Evolutionary conservation across 2,329 filamentous ascomycete genomes (phyloP).

Genomic region (Fusarium sp.): DNA sequence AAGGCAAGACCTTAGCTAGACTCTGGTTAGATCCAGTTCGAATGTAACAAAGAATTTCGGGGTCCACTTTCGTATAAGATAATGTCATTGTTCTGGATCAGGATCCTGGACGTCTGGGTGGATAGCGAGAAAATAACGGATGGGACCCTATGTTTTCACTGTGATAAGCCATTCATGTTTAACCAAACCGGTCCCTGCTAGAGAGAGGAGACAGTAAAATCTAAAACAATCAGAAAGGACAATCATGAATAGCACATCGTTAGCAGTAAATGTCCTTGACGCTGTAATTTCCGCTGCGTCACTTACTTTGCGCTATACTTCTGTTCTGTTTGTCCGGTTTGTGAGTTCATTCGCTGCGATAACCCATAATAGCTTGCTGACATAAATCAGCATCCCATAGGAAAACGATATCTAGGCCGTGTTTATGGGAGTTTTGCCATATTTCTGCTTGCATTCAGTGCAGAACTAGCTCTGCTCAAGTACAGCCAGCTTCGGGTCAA

Average conservation of each 20-base stretch:
- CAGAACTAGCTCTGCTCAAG: not conserved
- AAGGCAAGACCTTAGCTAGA: not conserved
- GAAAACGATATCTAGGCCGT: not conserved
- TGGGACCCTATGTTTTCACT: too few species aligned
- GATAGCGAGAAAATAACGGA: not conserved
- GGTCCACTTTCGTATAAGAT: not conserved
- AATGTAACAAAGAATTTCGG: not conserved
- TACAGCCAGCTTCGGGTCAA: not conserved
- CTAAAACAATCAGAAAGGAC: fast-evolving
- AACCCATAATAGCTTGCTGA: fast-evolving
- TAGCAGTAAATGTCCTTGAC: fast-evolving
- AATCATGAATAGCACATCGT: not conserved
- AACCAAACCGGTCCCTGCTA: not conserved
- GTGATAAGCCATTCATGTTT: too few species aligned
- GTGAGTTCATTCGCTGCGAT: not conserved
- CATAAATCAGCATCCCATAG: not conserved
- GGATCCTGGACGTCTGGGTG: not conserved
- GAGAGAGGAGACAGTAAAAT: fast-evolving
- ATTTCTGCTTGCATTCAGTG: not conserved
- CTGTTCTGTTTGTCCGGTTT: not conserved
- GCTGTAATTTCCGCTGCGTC: not conserved
- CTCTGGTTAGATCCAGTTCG: too few species aligned
- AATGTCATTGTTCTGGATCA: not conserved
- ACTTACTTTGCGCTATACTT: not conserved
- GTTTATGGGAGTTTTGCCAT: not conserved